Evolutionary conservation across 805 yeast genomes (phyloP), one percentile per base, ranked within the genome.

Genomic region (Starmerella apis): DNA sequence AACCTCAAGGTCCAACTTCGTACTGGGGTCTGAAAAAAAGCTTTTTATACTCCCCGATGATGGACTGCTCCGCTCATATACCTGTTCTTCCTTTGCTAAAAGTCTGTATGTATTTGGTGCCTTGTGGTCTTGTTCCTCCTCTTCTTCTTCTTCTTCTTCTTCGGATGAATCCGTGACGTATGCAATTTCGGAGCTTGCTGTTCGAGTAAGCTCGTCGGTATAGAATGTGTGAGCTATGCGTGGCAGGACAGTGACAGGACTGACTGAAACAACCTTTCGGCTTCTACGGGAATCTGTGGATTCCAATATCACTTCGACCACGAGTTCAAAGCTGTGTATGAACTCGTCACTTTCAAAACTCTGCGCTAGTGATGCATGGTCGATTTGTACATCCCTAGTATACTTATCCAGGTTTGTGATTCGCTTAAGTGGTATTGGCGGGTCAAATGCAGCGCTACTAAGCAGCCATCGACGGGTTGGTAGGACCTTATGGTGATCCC

Each of bases 91-190:
- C 11, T 33, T n/a, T 6, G 8, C 18, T 9, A 8, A 18, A 19
- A 18, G 37, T n/a, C 22, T n/a, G 22, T 18, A 33, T 6, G 37
- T 22, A 13, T 22, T 33, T 4, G 37, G 37, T 4, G 19, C 7
- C 11, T 43, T 30, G 23, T 30, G 27, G 22, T 31, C 39, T 28
- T 31, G 10, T 24, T 10, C 31, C 11, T 10, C 25, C 7, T 43
- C 53, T 3, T 32, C 43, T 30, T 52, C 52, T n/a, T 31, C 35
- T 6, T 5, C 35, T 1, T 46, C 53, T 2, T 33, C 49, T 20
- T 49, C 49, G 2, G 48, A 47, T 2, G 52, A 35, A 44, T 53
- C 56, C 9, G 56, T 53, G 22, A 53, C 44, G 30, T 47, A 50
- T 3, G 50, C 54, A 3, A 48, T 46, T 14, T 53, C 56, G 36